phyloP scores from a whole-genome alignment of 495 filamentous ascomycete species.

The Penicillium odoratum region DNA sequence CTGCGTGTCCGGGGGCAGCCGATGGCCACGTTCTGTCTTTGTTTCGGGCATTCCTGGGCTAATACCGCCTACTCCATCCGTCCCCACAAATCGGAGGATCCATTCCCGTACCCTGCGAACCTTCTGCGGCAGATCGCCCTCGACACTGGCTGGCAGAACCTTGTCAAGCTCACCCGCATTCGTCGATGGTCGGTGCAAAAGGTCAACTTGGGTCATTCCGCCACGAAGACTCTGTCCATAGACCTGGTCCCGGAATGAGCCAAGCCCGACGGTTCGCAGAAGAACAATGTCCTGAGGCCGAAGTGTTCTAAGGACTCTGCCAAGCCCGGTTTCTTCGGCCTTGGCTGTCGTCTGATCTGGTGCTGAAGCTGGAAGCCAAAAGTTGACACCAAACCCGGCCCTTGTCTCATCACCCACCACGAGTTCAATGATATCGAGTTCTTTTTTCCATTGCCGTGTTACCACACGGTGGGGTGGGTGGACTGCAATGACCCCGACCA shows the following conservation, averaged over 20 bases:
- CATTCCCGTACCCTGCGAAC: conserved; percentile 69
- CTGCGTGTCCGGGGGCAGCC: conserved; percentile 53
- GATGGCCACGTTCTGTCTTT: conserved; percentile 35
- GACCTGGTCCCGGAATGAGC: conserved; percentile 68
- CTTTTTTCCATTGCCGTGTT: conserved; percentile 47
- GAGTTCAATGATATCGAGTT: conserved; percentile 68
- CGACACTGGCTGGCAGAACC: conserved; percentile 18
- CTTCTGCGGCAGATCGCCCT: conserved; percentile 58
- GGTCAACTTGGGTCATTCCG: conserved; percentile 67
- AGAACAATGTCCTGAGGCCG: conserved; percentile 73
- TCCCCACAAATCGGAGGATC: conserved; percentile 70
- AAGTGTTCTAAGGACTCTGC: conserved; percentile 47
- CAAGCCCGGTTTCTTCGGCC: conserved; percentile 32
- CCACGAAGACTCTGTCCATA: conserved; percentile 74
- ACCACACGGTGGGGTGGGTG: conserved; percentile 61
- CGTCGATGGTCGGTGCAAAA: conserved; percentile 57
- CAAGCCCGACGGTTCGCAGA: conserved; percentile 73
- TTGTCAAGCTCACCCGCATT: conserved; percentile 42
- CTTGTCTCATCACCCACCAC: conserved; percentile 85
- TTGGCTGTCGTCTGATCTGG: conserved; percentile 14
- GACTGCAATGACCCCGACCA: conserved; percentile 75
- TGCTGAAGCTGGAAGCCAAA: conserved; percentile 63
- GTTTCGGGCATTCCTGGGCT: conserved; percentile 26
- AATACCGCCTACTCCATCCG: conserved; percentile 40
- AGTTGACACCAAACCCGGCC: conserved; percentile 77